A percentile compares a stretch with the other conserved stretches of the same genome.
Conservation (phyloP, 768 basidiomycete genomes). For the Rhodotorula babjevae region DNA sequence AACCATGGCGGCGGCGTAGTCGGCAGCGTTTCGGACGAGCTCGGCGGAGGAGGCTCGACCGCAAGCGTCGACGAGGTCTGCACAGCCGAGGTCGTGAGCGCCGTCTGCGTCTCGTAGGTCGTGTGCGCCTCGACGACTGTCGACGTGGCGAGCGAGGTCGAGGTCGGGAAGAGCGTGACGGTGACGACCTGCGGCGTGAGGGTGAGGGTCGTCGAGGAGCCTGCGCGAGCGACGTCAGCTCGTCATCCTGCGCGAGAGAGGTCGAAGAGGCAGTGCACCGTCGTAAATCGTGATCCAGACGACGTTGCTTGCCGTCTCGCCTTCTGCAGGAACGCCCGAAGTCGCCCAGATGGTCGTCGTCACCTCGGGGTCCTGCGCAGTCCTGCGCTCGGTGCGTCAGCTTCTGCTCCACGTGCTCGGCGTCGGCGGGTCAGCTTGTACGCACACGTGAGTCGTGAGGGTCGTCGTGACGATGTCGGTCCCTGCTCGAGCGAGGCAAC, state of each 20-base stretch:
- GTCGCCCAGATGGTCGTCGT: constrained; percentile 6
- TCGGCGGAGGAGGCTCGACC: background rate
- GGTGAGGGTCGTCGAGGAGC: constrained; percentile 4
- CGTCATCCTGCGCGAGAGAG: rapidly evolving
- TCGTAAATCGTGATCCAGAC: constrained; percentile 7
- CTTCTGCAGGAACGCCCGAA: background rate
- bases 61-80: background rate
- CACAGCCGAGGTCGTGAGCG: background rate
- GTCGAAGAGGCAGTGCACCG: background rate
- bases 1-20: constrained; percentile 6
- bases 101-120: background rate
- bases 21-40: background rate
- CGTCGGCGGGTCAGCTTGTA: too few species aligned
- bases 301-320: background rate
- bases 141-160: background rate
- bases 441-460: background rate
- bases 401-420: too few species aligned
- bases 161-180: background rate
- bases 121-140: background rate
- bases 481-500: background rate
- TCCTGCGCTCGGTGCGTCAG: background rate
- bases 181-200: background rate
- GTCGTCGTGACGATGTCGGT: constrained; percentile 12
- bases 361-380: background rate
- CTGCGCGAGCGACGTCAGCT: background rate